Conservation (phyloP, 208 protist species). For the Trypanosoma caninum region DNA sequence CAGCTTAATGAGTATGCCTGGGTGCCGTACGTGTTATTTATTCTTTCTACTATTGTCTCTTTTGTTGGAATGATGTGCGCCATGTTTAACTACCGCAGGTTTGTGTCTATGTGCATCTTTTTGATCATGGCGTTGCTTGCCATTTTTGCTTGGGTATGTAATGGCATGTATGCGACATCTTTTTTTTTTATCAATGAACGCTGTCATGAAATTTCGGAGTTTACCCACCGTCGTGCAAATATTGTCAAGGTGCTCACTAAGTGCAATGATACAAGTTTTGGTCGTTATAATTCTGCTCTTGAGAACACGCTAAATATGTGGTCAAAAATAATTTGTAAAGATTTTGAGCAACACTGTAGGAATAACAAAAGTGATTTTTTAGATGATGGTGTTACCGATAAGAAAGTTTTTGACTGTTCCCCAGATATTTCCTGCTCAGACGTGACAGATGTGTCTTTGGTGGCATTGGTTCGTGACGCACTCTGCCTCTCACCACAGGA, state of each 20-base stretch:
- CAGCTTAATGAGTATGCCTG: slow-evolving; percentile 14
- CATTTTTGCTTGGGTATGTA: slow-evolving; percentile 24
- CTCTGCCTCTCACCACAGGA: slow-evolving; percentile 6
- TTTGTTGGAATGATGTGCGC: slow-evolving; percentile 21
- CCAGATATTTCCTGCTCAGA: too few relatives aligned
- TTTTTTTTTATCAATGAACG: slow-evolving; percentile 24
- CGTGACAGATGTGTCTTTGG: neutral
- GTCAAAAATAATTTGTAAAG: slow-evolving; percentile 1
- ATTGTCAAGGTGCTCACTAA: slow-evolving; percentile 20
- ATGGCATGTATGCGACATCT: slow-evolving; percentile 17
- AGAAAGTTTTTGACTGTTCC: slow-evolving; percentile 17
- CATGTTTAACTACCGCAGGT: slow-evolving; percentile 28
- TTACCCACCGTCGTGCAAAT: slow-evolving; percentile 16
- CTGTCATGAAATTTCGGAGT: slow-evolving; percentile 41
- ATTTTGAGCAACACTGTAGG: slow-evolving; percentile 7
- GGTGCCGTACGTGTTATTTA: slow-evolving; percentile 26
- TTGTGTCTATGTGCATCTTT: slow-evolving; percentile 29
- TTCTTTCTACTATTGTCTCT: slow-evolving; percentile 14
- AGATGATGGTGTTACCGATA: neutral
- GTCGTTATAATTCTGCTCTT: neutral
- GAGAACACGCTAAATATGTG: neutral
- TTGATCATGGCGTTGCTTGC: slow-evolving; percentile 28
- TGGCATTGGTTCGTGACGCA: slow-evolving; percentile 3
- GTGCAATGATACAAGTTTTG: slow-evolving; percentile 28
- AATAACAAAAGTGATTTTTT: neutral